Evolutionary conservation across 2,329 filamentous ascomycete genomes (phyloP).

Genomic region (Aspergillus transmontanensis): DNA sequence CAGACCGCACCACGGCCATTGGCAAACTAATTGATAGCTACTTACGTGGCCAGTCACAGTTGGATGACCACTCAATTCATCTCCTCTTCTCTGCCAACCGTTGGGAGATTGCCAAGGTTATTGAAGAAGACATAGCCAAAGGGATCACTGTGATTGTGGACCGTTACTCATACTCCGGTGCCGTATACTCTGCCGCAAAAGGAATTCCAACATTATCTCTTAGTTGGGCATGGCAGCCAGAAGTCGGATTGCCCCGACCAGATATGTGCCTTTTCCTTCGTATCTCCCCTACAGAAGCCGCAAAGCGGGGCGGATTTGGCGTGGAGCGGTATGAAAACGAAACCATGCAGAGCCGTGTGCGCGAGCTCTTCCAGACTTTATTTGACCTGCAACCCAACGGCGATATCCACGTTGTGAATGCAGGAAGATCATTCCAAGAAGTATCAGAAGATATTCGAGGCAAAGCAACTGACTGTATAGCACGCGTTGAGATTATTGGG

Average conservation of each 20-base stretch:
- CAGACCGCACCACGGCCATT: slow-evolving; percentile 80
- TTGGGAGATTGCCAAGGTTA: slow-evolving; percentile 66
- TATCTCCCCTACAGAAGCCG: slow-evolving; percentile 72
- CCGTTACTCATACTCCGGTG: slow-evolving; percentile 92
- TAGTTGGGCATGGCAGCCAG: slow-evolving; percentile 80
- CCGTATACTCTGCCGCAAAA: slow-evolving; percentile 91
- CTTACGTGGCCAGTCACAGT: slow-evolving; percentile 68
- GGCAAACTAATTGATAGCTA: slow-evolving; percentile 86
- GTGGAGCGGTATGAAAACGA: slow-evolving; percentile 84
- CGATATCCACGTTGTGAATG: slow-evolving; percentile 59
- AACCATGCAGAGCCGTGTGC: slow-evolving; percentile 78
- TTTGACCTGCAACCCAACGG: slow-evolving; percentile 51
- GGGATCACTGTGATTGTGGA: slow-evolving; percentile 83
- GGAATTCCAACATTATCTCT: slow-evolving; percentile 69
- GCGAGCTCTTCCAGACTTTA: slow-evolving; percentile 68
- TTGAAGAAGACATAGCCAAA: slow-evolving; percentile 54
- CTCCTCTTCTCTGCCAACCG: slow-evolving; percentile 88
- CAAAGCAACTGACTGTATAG: slow-evolving; percentile 32
- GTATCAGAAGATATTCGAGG: slow-evolving; percentile 49
- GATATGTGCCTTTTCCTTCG: slow-evolving; percentile 88
- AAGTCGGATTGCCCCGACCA: slow-evolving; percentile 82
- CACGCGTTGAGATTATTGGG: slow-evolving; percentile 35
- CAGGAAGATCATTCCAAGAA: slow-evolving; percentile 53
- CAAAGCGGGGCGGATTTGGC: slow-evolving; percentile 81
- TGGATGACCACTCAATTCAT: slow-evolving; percentile 89